Percentiles rank a stretch among this genome's conserved stretches.
Evolutionary conservation across 768 basidiomycete genomes (phyloP).

Genomic region (Paxillus ammoniavirescens): DNA sequence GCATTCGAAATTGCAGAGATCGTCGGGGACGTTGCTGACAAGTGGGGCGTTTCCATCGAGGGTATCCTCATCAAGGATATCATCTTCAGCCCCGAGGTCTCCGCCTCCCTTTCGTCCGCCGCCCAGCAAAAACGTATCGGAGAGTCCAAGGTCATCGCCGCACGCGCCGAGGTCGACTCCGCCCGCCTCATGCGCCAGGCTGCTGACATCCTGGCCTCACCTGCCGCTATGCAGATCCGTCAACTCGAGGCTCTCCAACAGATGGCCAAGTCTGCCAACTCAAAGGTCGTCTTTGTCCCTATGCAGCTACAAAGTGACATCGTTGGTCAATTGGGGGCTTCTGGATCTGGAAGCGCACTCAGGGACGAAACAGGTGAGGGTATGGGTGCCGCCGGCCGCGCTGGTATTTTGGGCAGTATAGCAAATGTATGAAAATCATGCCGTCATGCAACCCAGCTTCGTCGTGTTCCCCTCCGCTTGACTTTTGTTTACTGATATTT

Average conservation of each 20-base stretch:
- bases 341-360: constrained; percentile 20
- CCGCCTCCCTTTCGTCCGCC: constrained; percentile 88
- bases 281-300: constrained; percentile 93
- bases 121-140: constrained; percentile 97
- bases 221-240: constrained; percentile 97
- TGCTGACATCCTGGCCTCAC: constrained; percentile 90
- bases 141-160: constrained; percentile 95
- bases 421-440: constrained; percentile 21
- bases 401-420: constrained; percentile 21
- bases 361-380: constrained; percentile 24
- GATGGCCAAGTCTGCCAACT: constrained; percentile 87
- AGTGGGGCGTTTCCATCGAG: constrained; percentile 97
- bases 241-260: constrained; percentile 94
- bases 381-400: constrained; percentile 25
- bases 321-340: constrained; percentile 42
- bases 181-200: constrained; percentile 96
- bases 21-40: constrained; percentile 87
- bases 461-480: background rate
- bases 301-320: constrained; percentile 86
- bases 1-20: constrained; percentile 97
- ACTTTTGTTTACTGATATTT: background rate
- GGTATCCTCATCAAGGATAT: constrained; percentile 95
- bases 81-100: constrained; percentile 88
- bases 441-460: background rate
- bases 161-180: constrained; percentile 92